Percentiles rank a stretch among this genome's conserved stretches.
phyloP scores from a whole-genome alignment of 257 asterid genomes.

The Fraxinus pennsylvanica region DNA sequence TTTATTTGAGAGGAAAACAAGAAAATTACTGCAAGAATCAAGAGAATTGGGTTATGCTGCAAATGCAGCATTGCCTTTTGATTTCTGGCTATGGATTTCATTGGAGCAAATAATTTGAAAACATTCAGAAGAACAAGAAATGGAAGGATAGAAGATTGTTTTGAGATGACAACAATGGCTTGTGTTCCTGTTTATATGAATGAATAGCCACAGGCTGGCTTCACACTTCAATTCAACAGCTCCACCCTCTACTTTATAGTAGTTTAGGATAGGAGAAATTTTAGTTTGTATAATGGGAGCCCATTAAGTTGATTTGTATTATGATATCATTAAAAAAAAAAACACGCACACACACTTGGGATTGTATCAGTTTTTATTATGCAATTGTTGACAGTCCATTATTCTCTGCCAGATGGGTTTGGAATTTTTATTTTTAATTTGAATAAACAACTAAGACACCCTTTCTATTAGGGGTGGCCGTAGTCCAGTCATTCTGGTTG shows the following conservation, averaged over 20 bases:
- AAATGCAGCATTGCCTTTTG: slow-evolving; percentile 21
- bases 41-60: slow-evolving; percentile 29
- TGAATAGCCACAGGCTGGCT: slow-evolving; percentile 18
- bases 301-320: background rate
- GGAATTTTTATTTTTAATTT: background rate
- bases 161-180: slow-evolving; percentile 14
- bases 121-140: slow-evolving; percentile 16
- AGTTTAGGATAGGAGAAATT: background rate
- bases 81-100: slow-evolving; percentile 13
- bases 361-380: background rate
- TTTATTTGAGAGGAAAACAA: slow-evolving; percentile 37
- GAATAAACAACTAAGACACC: background rate
- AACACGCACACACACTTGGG: background rate
- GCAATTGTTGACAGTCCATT: background rate
- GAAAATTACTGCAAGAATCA: slow-evolving; percentile 18
- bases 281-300: background rate
- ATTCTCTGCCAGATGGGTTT: slow-evolving; percentile 21
- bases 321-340: background rate
- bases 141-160: slow-evolving; percentile 1
- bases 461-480: background rate
- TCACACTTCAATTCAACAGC: background rate
- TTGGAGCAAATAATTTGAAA: slow-evolving; percentile 8
- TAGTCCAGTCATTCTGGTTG: too few species aligned
- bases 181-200: background rate
- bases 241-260: background rate